Base-by-base conservation (phyloP, 1,139 yeast species). In the Protomyces lactucae-debilis region DNA sequence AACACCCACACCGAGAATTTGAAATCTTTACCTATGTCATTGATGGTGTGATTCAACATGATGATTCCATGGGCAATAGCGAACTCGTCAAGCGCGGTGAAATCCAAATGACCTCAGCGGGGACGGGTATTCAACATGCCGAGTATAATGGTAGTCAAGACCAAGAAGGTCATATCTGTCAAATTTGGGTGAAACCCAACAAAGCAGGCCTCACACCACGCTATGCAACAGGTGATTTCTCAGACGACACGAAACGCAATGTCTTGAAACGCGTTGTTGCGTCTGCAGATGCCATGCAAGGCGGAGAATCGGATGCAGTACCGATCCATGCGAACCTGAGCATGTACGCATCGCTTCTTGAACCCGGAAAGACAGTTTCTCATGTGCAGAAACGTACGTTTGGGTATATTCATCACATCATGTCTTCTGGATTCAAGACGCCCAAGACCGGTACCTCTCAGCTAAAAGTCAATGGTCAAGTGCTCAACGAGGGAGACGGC, bases 51-150 rank as follows among this genome's bases (percentile, higher is more conserved):
- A n/a, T 61, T n/a, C 40, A 51, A 28, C 65, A 61, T 52, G 51
- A 61, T 45, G 65, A 61, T 48, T 45, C 55, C 57, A 61, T 61
- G 61, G 60, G 65, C 56, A 61, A 61, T 51, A 51, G 37, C 36
- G 65, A 61, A 52, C 57, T 56, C 35, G 18, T 61, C 37, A 48
- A 39, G 28, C 55, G 61, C 14, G 65, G 65, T 35, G 61, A 55
- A 52, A 54, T 61, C 28, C 65, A 61, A 46, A 52, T 55, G 53
- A 61, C 61, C 35, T 45, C 51, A 21, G 61, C 65, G 36, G 66
- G 66, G 3, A 59, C 66, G 10, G 66, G 66, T 23, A 64, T 64
- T 35, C 43, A 39, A 9, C 66, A 64, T 56, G 52, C 66, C 39
- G 66, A 64, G 46, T 59, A 54, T 40, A 64, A 64, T 35, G 35